Base-by-base conservation (phyloP, 2,329 filamentous ascomycete genomes). In the Botrytis cinerea region DNA sequence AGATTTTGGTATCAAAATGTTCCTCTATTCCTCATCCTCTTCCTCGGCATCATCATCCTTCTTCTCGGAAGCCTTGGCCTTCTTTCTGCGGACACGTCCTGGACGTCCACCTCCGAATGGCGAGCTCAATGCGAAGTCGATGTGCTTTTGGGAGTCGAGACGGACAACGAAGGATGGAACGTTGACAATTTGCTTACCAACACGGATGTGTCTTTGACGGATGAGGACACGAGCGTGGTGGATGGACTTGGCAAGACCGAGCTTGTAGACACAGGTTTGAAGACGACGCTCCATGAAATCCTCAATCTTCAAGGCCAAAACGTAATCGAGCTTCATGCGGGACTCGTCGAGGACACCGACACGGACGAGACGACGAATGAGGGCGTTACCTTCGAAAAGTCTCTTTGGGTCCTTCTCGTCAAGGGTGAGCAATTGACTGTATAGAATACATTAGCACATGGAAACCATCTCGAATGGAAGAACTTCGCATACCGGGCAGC, bases 281-380 rank as follows among this genome's bases (percentile, higher is more conserved):
- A 98, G 95, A 87, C 96, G 95, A 83, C 96, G 95, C 93, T 99
- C 96, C 88, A 99, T 91, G 92, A 99, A 99, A 87, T 99, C 96
- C 88, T 99, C 96, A 83, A 97, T 93, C 91, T 97, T 97, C 77
- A 99, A 92, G 87, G 96, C 96, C 84, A 99, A 89, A 84, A 99
- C 96, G 92, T 99, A 98, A 98, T 99, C 96, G 90, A 99, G 96
- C 93, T 98, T 99, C 96, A 99, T 99, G 91, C 96, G 96, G 85
- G 95, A 95, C 90, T 99, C 96, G 86, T 99, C 96, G 84, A 99
- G 94, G 83, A 99, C 96, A 93, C 96, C 96, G 85, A 98, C 95
- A 86, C 96, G 96, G 80, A 99, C 96, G 81, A 99, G 94, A 93
- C 96, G 96, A 86, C 96, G 96, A 92, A 99, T 99, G 85, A 99